phyloP scores from a whole-genome alignment of 371 early-diverging fungal species.

The Mucor ambiguus region DNA sequence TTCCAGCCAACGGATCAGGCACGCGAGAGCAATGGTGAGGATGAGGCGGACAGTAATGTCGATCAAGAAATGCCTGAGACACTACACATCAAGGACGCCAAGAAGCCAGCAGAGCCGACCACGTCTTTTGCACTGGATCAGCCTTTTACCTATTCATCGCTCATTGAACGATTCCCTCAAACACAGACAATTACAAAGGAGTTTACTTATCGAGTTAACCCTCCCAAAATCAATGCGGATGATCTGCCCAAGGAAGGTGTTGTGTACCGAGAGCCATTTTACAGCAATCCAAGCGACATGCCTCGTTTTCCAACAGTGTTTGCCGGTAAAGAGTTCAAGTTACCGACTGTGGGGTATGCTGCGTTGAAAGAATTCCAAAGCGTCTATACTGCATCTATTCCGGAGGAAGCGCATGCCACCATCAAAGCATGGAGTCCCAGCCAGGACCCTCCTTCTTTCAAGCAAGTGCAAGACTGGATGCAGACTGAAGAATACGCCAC shows the following conservation, averaged over 20 bases:
- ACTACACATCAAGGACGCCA: not conserved
- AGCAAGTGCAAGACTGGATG: slow-evolving; percentile 33
- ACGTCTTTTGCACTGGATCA: too few species aligned
- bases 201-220: slow-evolving; percentile 23
- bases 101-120: not conserved
- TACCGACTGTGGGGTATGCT: slow-evolving; percentile 31
- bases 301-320: slow-evolving; percentile 53
- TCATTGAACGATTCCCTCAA: not conserved
- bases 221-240: slow-evolving; percentile 21
- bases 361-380: slow-evolving; percentile 27
- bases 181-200: slow-evolving; percentile 1
- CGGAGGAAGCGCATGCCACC: not conserved
- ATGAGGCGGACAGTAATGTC: not conserved
- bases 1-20: not conserved
- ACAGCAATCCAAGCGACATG: slow-evolving; percentile 58
- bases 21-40: not conserved
- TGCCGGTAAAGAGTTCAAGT: slow-evolving; percentile 56
- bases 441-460: slow-evolving; percentile 32
- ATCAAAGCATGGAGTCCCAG: slow-evolving; percentile 38
- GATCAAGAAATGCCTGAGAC: too few species aligned
- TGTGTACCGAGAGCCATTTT: slow-evolving; percentile 65
- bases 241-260: slow-evolving; percentile 10
- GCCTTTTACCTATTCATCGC: not conserved
- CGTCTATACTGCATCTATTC: not conserved
- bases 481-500: not conserved